These are phyloP conservation scores for Claviceps digitariae DNA, from an alignment of 2,329 filamentous ascomycete species.

Conservation along the genomic window DNA sequence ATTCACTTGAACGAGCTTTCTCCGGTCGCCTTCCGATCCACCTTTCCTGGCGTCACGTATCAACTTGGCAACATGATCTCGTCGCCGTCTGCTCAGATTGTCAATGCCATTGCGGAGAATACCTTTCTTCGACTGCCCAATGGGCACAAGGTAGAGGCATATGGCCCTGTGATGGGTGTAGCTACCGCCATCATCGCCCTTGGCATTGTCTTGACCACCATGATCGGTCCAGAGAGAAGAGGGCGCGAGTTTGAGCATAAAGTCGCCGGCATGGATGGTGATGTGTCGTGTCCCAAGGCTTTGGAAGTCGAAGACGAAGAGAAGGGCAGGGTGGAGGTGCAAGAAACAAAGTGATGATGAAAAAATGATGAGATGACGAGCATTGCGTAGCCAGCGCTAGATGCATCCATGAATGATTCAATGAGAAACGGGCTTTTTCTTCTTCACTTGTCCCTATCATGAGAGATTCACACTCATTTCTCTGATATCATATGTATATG, in stretches of 20 bases:
- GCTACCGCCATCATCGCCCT: slow-evolving; percentile 63
- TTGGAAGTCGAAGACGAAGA: slow-evolving; percentile 18
- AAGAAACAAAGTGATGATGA: slow-evolving; percentile 1
- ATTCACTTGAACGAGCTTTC: slow-evolving; percentile 65
- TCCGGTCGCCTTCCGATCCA: slow-evolving; percentile 55
- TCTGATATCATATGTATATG: too few relatives aligned
- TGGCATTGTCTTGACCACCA: slow-evolving; percentile 54
- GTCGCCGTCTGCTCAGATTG: slow-evolving; percentile 60
- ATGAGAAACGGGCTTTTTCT: neutral
- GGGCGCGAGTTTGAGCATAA: slow-evolving; percentile 56
- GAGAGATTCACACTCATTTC: too few relatives aligned
- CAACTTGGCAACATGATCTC: slow-evolving; percentile 66
- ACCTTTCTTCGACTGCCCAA: slow-evolving; percentile 38
- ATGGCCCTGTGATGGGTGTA: slow-evolving; percentile 62
- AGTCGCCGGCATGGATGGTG: slow-evolving; percentile 22
- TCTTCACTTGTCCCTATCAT: too few relatives aligned
- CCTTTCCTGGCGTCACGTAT: slow-evolving; percentile 58
- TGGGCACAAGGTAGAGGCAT: slow-evolving; percentile 50
- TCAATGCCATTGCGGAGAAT: slow-evolving; percentile 58
- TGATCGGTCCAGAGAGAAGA: slow-evolving; percentile 61
- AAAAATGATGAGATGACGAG: neutral
- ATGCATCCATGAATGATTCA: neutral
- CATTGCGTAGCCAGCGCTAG: too few relatives aligned
- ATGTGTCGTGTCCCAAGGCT: slow-evolving; percentile 14
- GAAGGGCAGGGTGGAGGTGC: slow-evolving; percentile 12